Percentiles rank a stretch among this genome's conserved stretches.
phyloP scores from a whole-genome alignment of 2,329 filamentous ascomycete genomes.

The Alternaria sp. region DNA sequence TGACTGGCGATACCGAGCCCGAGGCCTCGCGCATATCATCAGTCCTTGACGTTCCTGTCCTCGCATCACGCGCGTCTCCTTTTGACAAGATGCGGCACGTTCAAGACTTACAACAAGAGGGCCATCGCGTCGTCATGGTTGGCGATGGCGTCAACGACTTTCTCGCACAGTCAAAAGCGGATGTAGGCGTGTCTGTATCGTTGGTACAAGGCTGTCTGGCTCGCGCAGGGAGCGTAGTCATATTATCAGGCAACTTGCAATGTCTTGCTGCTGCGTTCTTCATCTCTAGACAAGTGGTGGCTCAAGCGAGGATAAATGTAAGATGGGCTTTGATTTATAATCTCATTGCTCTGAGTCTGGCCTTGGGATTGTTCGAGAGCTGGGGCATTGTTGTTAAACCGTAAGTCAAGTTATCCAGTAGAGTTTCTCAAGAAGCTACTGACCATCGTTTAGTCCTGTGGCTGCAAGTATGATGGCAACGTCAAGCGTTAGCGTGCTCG shows the following conservation, averaged over 20 bases:
- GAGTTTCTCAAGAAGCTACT: background rate
- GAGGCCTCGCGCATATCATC: conserved; percentile 12
- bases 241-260: conserved; percentile 6
- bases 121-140: conserved; percentile 16
- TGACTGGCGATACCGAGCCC: conserved; percentile 14
- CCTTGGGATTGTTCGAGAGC: background rate
- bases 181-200: conserved; percentile 17
- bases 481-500: conserved; percentile 7
- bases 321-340: background rate
- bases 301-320: background rate
- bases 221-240: conserved; percentile 10
- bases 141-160: conserved; percentile 15
- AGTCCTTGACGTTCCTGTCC: conserved; percentile 1
- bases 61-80: conserved; percentile 14
- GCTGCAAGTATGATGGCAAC: conserved; percentile 7
- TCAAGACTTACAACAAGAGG: conserved; percentile 4
- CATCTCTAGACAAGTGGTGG: background rate
- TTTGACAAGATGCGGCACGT: conserved; percentile 11
- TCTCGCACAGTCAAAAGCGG: conserved; percentile 10
- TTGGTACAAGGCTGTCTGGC: conserved; percentile 11
- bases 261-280: background rate
- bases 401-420: background rate
- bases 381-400: background rate
- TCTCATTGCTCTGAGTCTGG: background rate
- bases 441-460: background rate